Conservation (phyloP, 2,329 filamentous ascomycete species). For the Exophiala alcalophila region DNA sequence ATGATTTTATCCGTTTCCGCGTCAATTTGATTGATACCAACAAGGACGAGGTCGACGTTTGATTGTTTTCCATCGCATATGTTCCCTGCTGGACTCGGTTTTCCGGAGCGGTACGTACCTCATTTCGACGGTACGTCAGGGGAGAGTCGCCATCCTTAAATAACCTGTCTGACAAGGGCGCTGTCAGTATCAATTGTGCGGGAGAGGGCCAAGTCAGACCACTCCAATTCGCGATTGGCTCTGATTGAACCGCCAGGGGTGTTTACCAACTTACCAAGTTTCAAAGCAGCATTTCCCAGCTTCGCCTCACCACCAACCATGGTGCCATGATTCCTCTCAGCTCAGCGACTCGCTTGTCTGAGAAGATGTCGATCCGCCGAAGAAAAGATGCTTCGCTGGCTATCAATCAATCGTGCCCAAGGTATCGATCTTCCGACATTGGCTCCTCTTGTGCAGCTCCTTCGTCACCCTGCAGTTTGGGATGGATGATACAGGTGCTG, state of each 20-base stretch:
- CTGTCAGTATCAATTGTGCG: no score
- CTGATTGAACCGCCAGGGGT: neutral
- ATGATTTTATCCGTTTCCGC: no score
- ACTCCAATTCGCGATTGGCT: neutral
- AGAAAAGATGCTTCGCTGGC: neutral
- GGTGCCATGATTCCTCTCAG: constrained; percentile 4
- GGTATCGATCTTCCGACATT: constrained; percentile 1
- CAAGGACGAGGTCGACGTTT: no score
- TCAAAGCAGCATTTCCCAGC: constrained; percentile 8
- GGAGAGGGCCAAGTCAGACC: no score
- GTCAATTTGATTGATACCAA: no score
- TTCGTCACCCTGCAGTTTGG: constrained; percentile 11
- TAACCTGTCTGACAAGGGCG: no score
- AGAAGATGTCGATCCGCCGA: constrained; percentile 9
- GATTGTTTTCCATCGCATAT: no score
- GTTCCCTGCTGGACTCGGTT: no score
- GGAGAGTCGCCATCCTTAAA: no score
- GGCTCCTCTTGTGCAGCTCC: neutral
- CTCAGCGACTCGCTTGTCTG: constrained; percentile 5
- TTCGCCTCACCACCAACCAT: constrained; percentile 15
- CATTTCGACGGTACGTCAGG: no score
- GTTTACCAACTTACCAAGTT: constrained; percentile 7
- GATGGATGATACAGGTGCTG: neutral
- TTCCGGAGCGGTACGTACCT: no score
- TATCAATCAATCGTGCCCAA: constrained; percentile 1